A percentile compares a stretch with the other conserved stretches of the same genome.
These are phyloP conservation scores for Fusarium decemcellulare DNA, from an alignment of 2,329 filamentous ascomycete species.

Conservation along the genomic window DNA sequence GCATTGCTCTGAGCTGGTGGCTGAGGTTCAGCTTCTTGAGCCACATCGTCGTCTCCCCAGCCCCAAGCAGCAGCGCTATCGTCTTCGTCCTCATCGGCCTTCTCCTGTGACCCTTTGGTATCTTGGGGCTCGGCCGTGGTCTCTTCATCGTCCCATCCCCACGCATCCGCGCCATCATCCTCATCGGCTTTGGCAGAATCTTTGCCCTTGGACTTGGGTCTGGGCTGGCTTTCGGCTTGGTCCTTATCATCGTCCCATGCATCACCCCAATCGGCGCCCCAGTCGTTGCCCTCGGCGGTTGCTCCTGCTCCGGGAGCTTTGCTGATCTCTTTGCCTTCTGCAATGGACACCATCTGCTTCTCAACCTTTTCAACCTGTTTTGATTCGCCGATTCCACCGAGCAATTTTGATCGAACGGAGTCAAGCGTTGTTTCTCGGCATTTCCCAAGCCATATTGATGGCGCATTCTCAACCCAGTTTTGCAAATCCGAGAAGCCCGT, in stretches of 20 bases:
- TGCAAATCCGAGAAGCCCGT: slow-evolving; percentile 73
- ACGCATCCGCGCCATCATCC: slow-evolving; percentile 74
- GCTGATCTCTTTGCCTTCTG: slow-evolving; percentile 75
- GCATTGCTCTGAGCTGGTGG: slow-evolving; percentile 27
- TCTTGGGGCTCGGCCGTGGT: slow-evolving; percentile 44
- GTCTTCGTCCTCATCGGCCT: slow-evolving; percentile 56
- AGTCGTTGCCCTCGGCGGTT: slow-evolving; percentile 70
- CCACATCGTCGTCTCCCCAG: slow-evolving; percentile 80
- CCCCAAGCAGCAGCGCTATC: slow-evolving; percentile 81
- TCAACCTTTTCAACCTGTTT: slow-evolving; percentile 87
- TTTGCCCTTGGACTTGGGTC: slow-evolving; percentile 28
- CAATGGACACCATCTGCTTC: slow-evolving; percentile 80
- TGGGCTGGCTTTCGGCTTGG: slow-evolving; percentile 48
- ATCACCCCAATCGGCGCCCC: slow-evolving; percentile 83
- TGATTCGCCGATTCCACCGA: slow-evolving; percentile 74
- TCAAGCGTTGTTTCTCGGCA: slow-evolving; percentile 86
- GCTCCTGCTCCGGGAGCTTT: slow-evolving; percentile 63
- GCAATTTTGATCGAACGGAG: slow-evolving; percentile 77
- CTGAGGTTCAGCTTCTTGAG: slow-evolving; percentile 41
- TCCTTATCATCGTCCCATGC: slow-evolving; percentile 83
- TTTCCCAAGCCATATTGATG: slow-evolving; percentile 87
- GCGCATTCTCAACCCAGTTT: slow-evolving; percentile 86
- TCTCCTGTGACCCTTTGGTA: slow-evolving; percentile 19
- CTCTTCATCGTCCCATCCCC: slow-evolving; percentile 85
- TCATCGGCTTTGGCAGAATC: slow-evolving; percentile 45